Evolutionary conservation across 2,329 filamentous ascomycete genomes (phyloP).

Genomic region (Colletotrichum camelliae): DNA sequence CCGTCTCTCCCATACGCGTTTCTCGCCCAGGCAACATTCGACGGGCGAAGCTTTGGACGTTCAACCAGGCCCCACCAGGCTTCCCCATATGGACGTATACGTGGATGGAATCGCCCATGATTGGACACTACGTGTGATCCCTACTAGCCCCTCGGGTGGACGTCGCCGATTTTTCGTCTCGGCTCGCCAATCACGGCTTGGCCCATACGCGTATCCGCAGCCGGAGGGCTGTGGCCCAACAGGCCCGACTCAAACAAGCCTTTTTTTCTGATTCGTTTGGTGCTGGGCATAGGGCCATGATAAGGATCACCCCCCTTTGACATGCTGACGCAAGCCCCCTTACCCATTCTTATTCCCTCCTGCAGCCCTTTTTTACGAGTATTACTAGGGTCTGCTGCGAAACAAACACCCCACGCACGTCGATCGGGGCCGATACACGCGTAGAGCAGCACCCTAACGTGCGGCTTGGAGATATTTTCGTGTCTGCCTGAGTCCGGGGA

Average conservation of each 20-base stretch:
- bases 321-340: not conserved
- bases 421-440: not conserved
- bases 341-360: not conserved
- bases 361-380: not conserved
- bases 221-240: not conserved
- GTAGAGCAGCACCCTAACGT: not conserved
- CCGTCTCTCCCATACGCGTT: slow-evolving; percentile 2
- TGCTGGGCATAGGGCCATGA: not conserved
- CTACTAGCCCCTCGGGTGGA: not conserved
- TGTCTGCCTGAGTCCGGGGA: not conserved
- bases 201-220: not conserved
- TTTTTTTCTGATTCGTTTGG: not conserved
- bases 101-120: not conserved
- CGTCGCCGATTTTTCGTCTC: too few relatives aligned
- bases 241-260: not conserved
- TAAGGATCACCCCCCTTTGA: not conserved
- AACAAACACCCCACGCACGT: not conserved
- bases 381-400: not conserved
- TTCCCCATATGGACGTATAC: slow-evolving; percentile 6
- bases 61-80: not conserved
- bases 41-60: not conserved
- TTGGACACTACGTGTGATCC: not conserved
- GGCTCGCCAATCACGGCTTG: not conserved
- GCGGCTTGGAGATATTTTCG: not conserved
- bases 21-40: not conserved